These are phyloP conservation scores for Apophysomyces elegans DNA, from an alignment of 371 early-diverging fungal species.

Conservation along the genomic window DNA sequence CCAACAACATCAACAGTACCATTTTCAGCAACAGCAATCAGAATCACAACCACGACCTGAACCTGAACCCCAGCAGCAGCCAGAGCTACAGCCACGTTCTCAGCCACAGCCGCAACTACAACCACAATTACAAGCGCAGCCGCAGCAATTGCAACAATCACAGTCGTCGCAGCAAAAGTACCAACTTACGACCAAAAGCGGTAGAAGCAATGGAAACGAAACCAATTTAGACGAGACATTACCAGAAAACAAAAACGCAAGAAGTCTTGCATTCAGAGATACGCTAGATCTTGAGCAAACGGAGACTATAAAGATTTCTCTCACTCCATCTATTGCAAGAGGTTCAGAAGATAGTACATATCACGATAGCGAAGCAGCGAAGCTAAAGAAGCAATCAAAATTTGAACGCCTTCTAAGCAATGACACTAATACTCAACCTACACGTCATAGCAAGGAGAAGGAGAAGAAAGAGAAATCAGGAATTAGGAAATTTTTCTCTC, in stretches of 20 bases:
- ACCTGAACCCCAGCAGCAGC: not conserved
- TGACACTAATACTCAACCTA: not conserved
- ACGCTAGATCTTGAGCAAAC: slow-evolving; percentile 29
- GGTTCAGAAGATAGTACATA: slow-evolving; percentile 25
- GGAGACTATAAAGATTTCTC: slow-evolving; percentile 53
- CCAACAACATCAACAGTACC: slow-evolving; percentile 16
- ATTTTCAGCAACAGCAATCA: slow-evolving; percentile 1
- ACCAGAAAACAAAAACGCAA: slow-evolving; percentile 1
- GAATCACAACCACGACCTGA: not conserved
- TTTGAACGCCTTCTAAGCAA: slow-evolving; percentile 23
- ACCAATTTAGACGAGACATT: not conserved
- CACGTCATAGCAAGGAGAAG: slow-evolving; percentile 14
- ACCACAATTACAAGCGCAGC: slow-evolving; percentile 1
- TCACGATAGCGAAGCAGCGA: slow-evolving; percentile 24
- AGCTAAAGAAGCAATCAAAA: slow-evolving; percentile 38
- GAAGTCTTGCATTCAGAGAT: slow-evolving; percentile 1
- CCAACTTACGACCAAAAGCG: not conserved
- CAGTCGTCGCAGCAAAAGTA: slow-evolving; percentile 13
- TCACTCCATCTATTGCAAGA: slow-evolving; percentile 51
- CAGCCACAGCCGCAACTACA: slow-evolving; percentile 18
- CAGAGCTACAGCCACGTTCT: slow-evolving; percentile 1
- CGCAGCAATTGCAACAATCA: not conserved
- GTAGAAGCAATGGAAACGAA: not conserved
- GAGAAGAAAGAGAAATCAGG: slow-evolving; percentile 42
- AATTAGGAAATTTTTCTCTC: slow-evolving; percentile 48